A percentile compares a stretch with the other conserved stretches of the same genome.
Evolutionary conservation across 257 asterid genomes (phyloP).

Genomic region (Capsicum pubescens): DNA sequence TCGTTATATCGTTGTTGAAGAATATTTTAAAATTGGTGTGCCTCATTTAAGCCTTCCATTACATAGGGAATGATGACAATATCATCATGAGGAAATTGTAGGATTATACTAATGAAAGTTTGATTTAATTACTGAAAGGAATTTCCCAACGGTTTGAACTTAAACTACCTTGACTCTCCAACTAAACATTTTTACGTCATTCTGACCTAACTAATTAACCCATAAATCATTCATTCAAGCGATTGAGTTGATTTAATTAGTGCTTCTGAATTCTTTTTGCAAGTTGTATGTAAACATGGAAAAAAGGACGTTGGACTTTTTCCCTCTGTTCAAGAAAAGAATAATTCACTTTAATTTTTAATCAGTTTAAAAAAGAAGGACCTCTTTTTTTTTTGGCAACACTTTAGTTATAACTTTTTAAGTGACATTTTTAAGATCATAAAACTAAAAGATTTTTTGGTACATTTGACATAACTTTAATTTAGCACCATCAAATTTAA

Average conservation of each 20-base stretch:
- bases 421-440: no score
- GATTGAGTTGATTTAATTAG: background rate
- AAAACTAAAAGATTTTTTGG: no score
- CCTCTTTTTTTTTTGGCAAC: no score
- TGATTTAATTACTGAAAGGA: background rate
- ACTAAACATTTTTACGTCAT: background rate
- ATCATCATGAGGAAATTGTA: background rate
- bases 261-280: background rate
- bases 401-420: no score
- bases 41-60: slow-evolving; percentile 12
- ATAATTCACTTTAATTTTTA: no score
- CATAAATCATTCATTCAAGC: background rate
- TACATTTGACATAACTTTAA: no score
- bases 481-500: no score
- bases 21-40: background rate
- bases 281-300: background rate
- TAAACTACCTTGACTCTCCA: background rate
- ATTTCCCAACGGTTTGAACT: background rate
- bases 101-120: background rate
- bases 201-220: background rate
- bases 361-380: no score
- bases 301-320: no score
- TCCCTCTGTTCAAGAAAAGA: no score
- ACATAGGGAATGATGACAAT: background rate
- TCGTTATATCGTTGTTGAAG: background rate